These are phyloP conservation scores for Malus hybrid DNA, from an alignment of 331 rosid genomes.

Conservation along the genomic window DNA sequence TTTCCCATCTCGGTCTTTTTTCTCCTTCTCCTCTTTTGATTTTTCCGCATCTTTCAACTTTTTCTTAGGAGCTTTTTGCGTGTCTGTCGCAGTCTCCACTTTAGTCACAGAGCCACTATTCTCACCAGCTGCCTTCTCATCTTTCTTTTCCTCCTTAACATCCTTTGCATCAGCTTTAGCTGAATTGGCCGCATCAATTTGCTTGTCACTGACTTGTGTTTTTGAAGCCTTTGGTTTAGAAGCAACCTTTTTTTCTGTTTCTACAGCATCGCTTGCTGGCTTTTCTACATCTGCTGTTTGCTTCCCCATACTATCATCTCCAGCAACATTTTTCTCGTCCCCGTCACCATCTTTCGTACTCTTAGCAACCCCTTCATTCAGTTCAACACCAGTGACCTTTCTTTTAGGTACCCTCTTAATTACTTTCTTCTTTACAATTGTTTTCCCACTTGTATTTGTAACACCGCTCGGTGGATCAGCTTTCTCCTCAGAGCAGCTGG, in stretches of 20 bases:
- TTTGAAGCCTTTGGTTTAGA: slow-evolving; percentile 38
- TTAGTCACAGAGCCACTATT: slow-evolving; percentile 28
- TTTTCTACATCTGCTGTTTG: slow-evolving; percentile 36
- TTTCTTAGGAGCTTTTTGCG: slow-evolving; percentile 37
- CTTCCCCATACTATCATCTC: slow-evolving; percentile 32
- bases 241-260: slow-evolving; percentile 26
- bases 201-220: slow-evolving; percentile 30
- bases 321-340: slow-evolving; percentile 23
- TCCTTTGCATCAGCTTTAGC: slow-evolving; percentile 30
- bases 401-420: slow-evolving; percentile 82
- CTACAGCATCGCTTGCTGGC: slow-evolving; percentile 22
- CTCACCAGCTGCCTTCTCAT: slow-evolving; percentile 39
- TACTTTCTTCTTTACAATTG: slow-evolving; percentile 66
- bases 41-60: slow-evolving; percentile 58
- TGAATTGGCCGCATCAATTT: slow-evolving; percentile 23
- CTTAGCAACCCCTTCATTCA: slow-evolving; percentile 33
- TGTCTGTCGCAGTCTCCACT: slow-evolving; percentile 28
- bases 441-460: slow-evolving; percentile 39
- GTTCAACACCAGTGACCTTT: slow-evolving; percentile 47
- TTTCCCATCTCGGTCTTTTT: slow-evolving; percentile 45
- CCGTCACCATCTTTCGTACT: slow-evolving; percentile 27
- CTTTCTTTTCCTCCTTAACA: slow-evolving; percentile 45
- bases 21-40: slow-evolving; percentile 56
- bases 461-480: slow-evolving; percentile 31
- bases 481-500: slow-evolving; percentile 35